Conservation (phyloP, 1,284 basidiomycete genomes). For the Coniophora puteana region DNA sequence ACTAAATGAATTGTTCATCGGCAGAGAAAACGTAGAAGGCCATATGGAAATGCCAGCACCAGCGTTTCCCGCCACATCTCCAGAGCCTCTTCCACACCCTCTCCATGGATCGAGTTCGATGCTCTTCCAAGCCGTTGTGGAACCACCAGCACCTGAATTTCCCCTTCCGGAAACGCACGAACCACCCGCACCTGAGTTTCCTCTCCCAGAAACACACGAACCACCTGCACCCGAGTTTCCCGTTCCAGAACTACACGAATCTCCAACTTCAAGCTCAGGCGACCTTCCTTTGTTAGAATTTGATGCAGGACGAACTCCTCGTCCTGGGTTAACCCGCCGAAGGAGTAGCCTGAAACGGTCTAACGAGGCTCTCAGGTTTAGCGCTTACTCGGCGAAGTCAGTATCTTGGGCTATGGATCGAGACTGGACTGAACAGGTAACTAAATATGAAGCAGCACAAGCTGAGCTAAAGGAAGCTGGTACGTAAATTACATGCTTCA, state of each 20-base stretch:
- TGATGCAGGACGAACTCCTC: conserved; percentile 6
- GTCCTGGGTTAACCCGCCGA: conserved; percentile 39
- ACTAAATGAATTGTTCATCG: too few relatives aligned
- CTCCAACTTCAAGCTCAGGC: too few relatives aligned
- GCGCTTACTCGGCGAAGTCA: conserved; percentile 56
- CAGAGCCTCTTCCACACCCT: conserved; percentile 29
- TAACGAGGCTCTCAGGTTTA: conserved; percentile 40
- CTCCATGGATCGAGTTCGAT: conserved; percentile 32
- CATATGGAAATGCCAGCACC: too few relatives aligned
- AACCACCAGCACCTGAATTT: conserved; percentile 5
- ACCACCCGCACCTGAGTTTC: not conserved
- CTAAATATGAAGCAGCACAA: conserved; percentile 49
- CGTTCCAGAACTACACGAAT: not conserved
- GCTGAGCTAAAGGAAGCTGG: conserved; percentile 55
- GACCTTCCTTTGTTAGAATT: not conserved
- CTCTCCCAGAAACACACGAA: not conserved
- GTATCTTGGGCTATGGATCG: conserved; percentile 72
- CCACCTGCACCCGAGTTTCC: not conserved
- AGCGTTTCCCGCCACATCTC: conserved; percentile 18
- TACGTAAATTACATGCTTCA: conserved; percentile 24
- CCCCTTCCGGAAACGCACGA: not conserved
- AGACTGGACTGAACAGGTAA: conserved; percentile 53
- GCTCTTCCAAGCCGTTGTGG: too few relatives aligned
- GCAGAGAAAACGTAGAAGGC: too few relatives aligned
- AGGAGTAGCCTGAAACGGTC: conserved; percentile 60